Evolutionary conservation across 345 rosid species (phyloP), one percentile per base, ranked within the genome.

Genomic region (Corymbia maculata): DNA sequence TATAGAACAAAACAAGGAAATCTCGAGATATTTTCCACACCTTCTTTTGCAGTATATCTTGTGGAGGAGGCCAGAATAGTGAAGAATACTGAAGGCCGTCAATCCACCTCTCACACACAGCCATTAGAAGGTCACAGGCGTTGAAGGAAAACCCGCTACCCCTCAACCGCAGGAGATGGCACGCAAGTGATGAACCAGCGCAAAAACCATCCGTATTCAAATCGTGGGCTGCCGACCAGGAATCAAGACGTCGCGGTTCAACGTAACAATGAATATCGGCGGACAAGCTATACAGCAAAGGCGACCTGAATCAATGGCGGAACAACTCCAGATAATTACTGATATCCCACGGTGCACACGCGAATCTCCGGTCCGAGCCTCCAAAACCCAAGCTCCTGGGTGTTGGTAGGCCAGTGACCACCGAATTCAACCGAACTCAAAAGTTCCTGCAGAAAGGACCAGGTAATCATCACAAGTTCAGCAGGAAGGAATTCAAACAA

Each of bases 41-140:
- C 99, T 97, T 94, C 87, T 96, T 93, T 85, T 96, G 97, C 70
- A 92, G 94, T 59, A 92, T 92, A 90, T 95, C 99, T 42, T 91
- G 96, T 8, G 99, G 99, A 0, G 99, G 96, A 91, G 96, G 94
- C 95, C 99, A 92, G 89, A 96, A 96, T 88, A 97, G 90, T 50
- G 97, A 97, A 19, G 99, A 97, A 92, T 91, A 94, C 85, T 94
- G 96, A 90, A 97, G 98, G 64, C 99, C 96, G 91, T 96, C 99
- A 89, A 94, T 95, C 99, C 99, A 97, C 89, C 98, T 94, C 94
- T 93, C 99, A 57, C 96, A 93, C 88, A 95, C 92, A 92, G 82
- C 82, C 82, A 75, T 75, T 42, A 75, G 47, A 75, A 9, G 82
- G 14, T 75, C 82, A 5, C 22, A 10, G 36, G 82, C 49, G 82